A percentile compares a stretch with the other conserved stretches of the same genome.
These are phyloP conservation scores for Pichia thaimueangensis DNA, from an alignment of 805 yeast genomes.

Conservation along the genomic window DNA sequence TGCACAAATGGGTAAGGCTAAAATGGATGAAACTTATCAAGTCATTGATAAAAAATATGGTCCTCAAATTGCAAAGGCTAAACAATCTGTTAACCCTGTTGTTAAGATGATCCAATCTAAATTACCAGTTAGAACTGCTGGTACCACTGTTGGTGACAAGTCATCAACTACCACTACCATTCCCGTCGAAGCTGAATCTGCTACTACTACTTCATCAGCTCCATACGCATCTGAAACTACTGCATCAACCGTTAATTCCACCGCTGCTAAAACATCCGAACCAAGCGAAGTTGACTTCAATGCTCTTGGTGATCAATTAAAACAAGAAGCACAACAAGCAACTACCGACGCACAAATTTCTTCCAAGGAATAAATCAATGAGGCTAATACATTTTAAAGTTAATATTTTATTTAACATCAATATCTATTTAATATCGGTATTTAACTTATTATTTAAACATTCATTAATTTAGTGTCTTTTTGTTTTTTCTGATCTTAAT, in stretches of 20 bases:
- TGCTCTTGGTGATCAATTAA: constrained; percentile 15
- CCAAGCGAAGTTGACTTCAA: constrained; percentile 15
- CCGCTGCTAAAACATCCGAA: background rate
- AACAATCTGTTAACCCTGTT: constrained; percentile 61
- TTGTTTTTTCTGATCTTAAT: no score
- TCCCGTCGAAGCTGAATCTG: constrained; percentile 3
- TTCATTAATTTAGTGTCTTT: no score
- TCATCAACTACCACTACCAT: background rate
- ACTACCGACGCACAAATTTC: constrained; percentile 9
- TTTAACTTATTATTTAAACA: no score
- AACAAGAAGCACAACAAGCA: constrained; percentile 12
- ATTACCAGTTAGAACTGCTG: constrained; percentile 63
- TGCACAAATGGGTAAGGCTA: constrained; percentile 42
- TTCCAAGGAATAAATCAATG: constrained; percentile 13
- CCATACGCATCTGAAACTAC: constrained; percentile 5
- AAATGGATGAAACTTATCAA: constrained; percentile 38
- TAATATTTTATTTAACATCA: no score
- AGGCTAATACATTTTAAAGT: constrained; percentile 6
- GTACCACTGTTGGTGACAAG: constrained; percentile 44
- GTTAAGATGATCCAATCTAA: constrained; percentile 51
- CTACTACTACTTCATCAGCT: constrained; percentile 12
- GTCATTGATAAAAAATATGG: constrained; percentile 37
- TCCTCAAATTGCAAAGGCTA: constrained; percentile 54
- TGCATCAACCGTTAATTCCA: constrained; percentile 2
- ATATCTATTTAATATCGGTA: no score